Base-by-base conservation (phyloP, 176 grass and related monocot genomes). In the Paspalum vaginatum region DNA sequence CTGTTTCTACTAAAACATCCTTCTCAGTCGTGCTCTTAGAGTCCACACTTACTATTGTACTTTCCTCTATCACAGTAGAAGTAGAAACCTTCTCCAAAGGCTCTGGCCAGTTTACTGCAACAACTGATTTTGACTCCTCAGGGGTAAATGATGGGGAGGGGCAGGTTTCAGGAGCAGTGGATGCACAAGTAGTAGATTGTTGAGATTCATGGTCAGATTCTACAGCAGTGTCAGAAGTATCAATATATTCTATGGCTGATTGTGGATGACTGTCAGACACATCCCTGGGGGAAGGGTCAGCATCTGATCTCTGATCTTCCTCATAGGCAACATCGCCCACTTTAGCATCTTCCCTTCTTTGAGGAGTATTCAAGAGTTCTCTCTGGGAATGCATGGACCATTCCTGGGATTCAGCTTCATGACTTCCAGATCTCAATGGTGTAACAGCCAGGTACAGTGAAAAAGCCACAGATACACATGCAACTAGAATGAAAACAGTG, bases 391-490 rank as follows among this genome's bases (percentile, higher is more conserved):
- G 67, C 58, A 71, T 43, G 52, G 45, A 79, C 83, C 83, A 91
- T 84, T 91, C 65, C 58, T 79, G 78, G 18, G 67, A 62, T 70
- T 88, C 88, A 62, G 75, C 80, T 75, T 88, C 85, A 56, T 80
- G 64, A 54, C 89, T 99, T 62, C 88, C 97, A 72, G 93, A 99
- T 81, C 91, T 96, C 59, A 99, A 76, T 44, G 93, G 97, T 53
- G 97, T 99, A 79, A 90, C 91, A 73, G 93, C 88, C 67, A 99
- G 72, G 65, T 86, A 99, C 24, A 99, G 91, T 55, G 89, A 85
- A 72, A 93, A 93, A 43, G 65, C 52, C 84, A 91, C 71, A 72
- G 85, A 96, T 63, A 77, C 72, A 89, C 81, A 91, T 53, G 91
- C 84, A 41, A 88, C 77, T 51, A 95, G 47, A 78, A 99, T 22